These are phyloP conservation scores for Neonectria faginata DNA, from an alignment of 2,329 filamentous ascomycete species.

Conservation along the genomic window DNA sequence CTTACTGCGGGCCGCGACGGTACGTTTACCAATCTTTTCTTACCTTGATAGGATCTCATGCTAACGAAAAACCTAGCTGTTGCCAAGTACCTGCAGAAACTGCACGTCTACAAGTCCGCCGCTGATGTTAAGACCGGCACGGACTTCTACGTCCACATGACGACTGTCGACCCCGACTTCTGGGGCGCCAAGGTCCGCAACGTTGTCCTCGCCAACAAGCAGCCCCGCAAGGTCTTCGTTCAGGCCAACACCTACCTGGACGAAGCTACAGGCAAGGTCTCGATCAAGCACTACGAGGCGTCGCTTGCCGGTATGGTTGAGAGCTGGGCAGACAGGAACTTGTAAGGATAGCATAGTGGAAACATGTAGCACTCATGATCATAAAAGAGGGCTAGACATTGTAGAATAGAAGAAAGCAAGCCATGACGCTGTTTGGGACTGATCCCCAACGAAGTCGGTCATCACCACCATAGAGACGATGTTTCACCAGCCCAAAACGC, in stretches of 20 bases:
- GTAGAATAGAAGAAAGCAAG: constrained; percentile 36
- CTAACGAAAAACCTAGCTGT: constrained; percentile 67
- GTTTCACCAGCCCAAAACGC: constrained; percentile 18
- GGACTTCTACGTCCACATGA: constrained; percentile 86
- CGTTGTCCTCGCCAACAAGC: constrained; percentile 80
- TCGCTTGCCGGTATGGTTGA: constrained; percentile 83
- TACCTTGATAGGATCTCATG: not conserved
- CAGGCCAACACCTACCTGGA: constrained; percentile 89
- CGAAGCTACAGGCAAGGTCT: constrained; percentile 75
- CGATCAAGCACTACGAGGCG: constrained; percentile 87
- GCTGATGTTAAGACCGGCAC: constrained; percentile 84
- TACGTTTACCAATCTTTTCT: constrained; percentile 44
- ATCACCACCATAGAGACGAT: constrained; percentile 8
- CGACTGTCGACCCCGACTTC: constrained; percentile 82
- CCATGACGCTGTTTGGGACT: constrained; percentile 20
- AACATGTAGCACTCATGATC: constrained; percentile 22
- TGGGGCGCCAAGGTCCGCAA: constrained; percentile 85
- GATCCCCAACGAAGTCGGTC: not conserved
- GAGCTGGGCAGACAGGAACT: constrained; percentile 77
- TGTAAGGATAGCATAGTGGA: constrained; percentile 48
- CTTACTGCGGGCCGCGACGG: constrained; percentile 80
- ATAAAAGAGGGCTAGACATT: constrained; percentile 21
- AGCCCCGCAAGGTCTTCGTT: constrained; percentile 91
- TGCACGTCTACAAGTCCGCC: constrained; percentile 93
- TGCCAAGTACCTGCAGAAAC: constrained; percentile 86